Evolutionary conservation across 2,329 filamentous ascomycete species (phyloP), one percentile per base, ranked within the genome.

Genomic region (Ceratocystis diversiconidia): DNA sequence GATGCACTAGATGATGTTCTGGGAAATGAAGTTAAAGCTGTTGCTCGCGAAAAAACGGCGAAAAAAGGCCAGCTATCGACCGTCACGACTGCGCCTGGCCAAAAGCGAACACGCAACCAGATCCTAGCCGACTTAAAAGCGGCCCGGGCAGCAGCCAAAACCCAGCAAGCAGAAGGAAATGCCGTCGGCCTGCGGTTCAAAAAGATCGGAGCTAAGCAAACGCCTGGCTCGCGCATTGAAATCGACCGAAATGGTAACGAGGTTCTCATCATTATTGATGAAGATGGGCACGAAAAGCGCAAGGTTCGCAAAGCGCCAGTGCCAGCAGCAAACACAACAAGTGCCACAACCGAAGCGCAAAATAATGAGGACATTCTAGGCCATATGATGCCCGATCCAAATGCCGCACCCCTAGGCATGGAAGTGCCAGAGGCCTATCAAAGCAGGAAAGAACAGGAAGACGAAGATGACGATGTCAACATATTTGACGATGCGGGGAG

Each of bases 121-220:
- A 86, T 88, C 50, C 69, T 88, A 59, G 85, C 85, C 1, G 85
- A 87, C 64, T 74, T 88, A 70, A 88, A 86, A 71, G 84, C 84
- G 1, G 77, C 82, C 1, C 78, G 85, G 67, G 77, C 80, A 64
- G 84, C 84, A 1, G 83, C 84, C 28, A 84, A 84, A 70, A 78
- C 79, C 0, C 36, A 60, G 28, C 17, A 57, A 2, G 41, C 57
- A 12, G 75, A 79, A 68, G 73, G 78, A 66, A 78, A 81, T 63
- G 79, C 75, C 2, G 73, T 88, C 5, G 82, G 84, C 0, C 76
- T 79, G 12, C 82, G 79, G 63, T 88, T 88, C 73, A 85, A 80
- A 69, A 88, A 85, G 74, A 84, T 88, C 64, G 83, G 84, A 1
- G 77, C 76, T 7, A 80, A 79, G 68, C 78, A 80, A 69, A 76